Percentiles rank a stretch among this genome's conserved stretches.
Conservation (phyloP, 1,139 yeast genomes). For the Suhomyces chickasaworum region DNA sequence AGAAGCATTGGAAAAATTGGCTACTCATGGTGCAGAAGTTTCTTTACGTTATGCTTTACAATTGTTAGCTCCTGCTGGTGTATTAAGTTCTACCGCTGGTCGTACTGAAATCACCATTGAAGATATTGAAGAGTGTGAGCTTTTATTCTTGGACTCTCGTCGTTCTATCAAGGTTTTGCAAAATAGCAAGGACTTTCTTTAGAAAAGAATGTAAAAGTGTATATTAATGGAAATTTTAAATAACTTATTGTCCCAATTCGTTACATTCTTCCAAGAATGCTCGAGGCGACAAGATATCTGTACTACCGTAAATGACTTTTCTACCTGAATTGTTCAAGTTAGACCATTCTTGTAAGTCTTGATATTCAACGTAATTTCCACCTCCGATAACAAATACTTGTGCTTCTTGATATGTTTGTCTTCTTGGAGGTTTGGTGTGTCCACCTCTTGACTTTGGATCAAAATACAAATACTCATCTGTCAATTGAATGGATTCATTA, state of each 20-base stretch:
- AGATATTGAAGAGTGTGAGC: conserved; percentile 87
- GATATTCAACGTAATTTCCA: conserved; percentile 92
- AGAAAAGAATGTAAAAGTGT: conserved; percentile 15
- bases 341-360: conserved; percentile 87
- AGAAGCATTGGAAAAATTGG: conserved; percentile 72
- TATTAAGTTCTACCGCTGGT: conserved; percentile 73
- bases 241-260: conserved; percentile 44
- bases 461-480: conserved; percentile 87
- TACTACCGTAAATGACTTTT: conserved; percentile 81
- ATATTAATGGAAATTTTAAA: conserved; percentile 6
- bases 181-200: conserved; percentile 50
- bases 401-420: conserved; percentile 79
- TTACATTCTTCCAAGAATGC: conserved; percentile 76
- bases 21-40: conserved; percentile 69
- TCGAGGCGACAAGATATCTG: conserved; percentile 74
- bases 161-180: conserved; percentile 82
- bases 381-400: conserved; percentile 95
- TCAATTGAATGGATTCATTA: conserved; percentile 60
- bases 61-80: conserved; percentile 85
- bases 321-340: conserved; percentile 44
- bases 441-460: conserved; percentile 93
- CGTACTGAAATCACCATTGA: conserved; percentile 66
- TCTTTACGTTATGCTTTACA: conserved; percentile 92
- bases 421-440: conserved; percentile 83
- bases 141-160: conserved; percentile 83